Conservation (phyloP, 2,329 filamentous ascomycete species). For the Eurotiales sp. region DNA sequence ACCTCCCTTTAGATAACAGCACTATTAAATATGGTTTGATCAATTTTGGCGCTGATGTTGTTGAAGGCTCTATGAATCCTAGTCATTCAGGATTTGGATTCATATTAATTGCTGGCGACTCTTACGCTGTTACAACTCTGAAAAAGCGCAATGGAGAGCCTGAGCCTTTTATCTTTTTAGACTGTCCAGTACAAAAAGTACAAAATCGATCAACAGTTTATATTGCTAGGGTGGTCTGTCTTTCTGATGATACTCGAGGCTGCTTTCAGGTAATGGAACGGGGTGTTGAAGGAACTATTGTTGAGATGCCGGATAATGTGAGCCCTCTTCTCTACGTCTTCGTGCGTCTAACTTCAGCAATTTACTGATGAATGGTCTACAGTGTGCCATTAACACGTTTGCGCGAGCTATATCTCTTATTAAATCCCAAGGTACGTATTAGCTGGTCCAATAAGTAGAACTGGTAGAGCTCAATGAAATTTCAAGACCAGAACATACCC, state of each 20-base stretch:
- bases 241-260: not conserved
- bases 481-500: not conserved
- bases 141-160: not conserved
- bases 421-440: not conserved
- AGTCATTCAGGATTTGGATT: not conserved
- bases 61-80: not conserved
- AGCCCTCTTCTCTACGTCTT: not conserved
- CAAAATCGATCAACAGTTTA: not conserved
- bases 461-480: too few relatives aligned
- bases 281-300: not conserved
- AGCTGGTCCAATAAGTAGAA: too few relatives aligned
- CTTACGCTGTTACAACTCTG: not conserved
- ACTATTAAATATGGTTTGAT: not conserved
- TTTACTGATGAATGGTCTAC: too few relatives aligned
- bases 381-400: not conserved
- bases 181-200: conserved; percentile 1
- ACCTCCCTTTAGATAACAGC: not conserved
- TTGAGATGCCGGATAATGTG: conserved; percentile 6
- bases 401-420: conserved; percentile 4
- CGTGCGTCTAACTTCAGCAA: too few relatives aligned
- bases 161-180: conserved; percentile 1
- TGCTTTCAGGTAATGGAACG: conserved; percentile 1
- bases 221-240: not conserved
- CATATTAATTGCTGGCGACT: conserved; percentile 3
- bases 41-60: not conserved